These are phyloP conservation scores for Crithidia bombi DNA, from an alignment of 208 protist species.

Conservation along the genomic window DNA sequence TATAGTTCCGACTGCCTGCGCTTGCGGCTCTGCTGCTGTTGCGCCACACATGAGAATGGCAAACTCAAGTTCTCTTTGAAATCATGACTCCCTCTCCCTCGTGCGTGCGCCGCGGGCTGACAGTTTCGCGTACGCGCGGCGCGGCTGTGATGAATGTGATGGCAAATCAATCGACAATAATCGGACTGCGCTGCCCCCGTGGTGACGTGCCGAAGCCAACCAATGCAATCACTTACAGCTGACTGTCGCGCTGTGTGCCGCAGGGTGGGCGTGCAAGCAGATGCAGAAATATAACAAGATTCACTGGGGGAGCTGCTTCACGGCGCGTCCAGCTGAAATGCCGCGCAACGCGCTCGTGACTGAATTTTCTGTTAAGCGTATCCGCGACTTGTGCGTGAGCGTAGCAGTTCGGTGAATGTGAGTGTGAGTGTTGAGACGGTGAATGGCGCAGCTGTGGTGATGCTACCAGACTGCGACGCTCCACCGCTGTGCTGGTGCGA, in stretches of 20 bases:
- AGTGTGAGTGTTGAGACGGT: not conserved
- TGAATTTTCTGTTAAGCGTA: conserved; percentile 46
- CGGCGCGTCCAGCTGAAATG: conserved; percentile 28
- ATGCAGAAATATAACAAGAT: conserved; percentile 47
- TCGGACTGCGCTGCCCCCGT: conserved; percentile 13
- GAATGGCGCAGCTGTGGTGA: not conserved
- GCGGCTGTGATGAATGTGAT: conserved; percentile 4
- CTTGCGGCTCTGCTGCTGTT: conserved; percentile 11
- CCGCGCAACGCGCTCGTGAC: conserved; percentile 17
- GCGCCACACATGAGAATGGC: conserved; percentile 35
- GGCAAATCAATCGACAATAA: conserved; percentile 24
- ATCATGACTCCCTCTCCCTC: conserved; percentile 32
- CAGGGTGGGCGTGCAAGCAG: conserved; percentile 26
- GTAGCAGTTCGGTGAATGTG: not conserved
- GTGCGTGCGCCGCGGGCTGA: not conserved
- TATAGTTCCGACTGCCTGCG: conserved; percentile 47
- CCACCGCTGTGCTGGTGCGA: not conserved
- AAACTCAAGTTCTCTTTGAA: conserved; percentile 59
- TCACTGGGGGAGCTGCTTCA: conserved; percentile 29
- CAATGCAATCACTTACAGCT: conserved; percentile 22
- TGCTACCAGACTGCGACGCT: no score
- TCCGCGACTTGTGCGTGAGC: conserved; percentile 32
- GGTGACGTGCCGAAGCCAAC: conserved; percentile 15
- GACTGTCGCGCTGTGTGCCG: conserved; percentile 8
- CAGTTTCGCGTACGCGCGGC: not conserved